A percentile compares a stretch with the other conserved stretches of the same genome.
Conservation (phyloP, 164 flowering plant genomes). For the Hamamelis virginiana region DNA sequence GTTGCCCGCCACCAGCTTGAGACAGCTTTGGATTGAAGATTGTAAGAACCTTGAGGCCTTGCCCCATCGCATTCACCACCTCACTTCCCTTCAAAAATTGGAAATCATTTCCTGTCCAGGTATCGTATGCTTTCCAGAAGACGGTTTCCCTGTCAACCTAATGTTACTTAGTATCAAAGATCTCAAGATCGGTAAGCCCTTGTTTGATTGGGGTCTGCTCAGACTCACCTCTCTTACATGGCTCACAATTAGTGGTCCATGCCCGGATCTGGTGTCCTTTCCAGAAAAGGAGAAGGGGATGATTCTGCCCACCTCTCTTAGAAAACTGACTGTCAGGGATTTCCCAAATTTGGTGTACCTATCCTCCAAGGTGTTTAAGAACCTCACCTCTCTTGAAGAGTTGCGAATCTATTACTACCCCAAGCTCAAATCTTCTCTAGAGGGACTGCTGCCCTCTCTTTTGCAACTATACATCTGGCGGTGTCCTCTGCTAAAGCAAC, state of each 20-base stretch:
- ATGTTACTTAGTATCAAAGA: constrained; percentile 8
- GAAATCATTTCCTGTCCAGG: constrained; percentile 4
- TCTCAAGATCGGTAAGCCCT: constrained; percentile 4
- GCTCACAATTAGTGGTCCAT: constrained; percentile 17
- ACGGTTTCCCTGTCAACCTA: constrained; percentile 14
- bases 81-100: no score
- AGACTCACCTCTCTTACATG: constrained; percentile 15
- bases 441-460: constrained; percentile 11
- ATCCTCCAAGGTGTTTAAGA: constrained; percentile 2
- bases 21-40: background rate
- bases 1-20: constrained; percentile 12
- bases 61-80: constrained; percentile 2
- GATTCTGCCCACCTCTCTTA: background rate
- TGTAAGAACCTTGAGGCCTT: constrained; percentile 15
- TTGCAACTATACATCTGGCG: constrained; percentile 4
- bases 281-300: constrained; percentile 5
- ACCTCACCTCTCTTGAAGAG: constrained; percentile 3
- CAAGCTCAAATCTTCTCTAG: constrained; percentile 11
- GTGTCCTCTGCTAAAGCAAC: no score
- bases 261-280: constrained; percentile 13
- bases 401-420: constrained; percentile 4
- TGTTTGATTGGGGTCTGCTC: constrained; percentile 14
- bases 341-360: constrained; percentile 12
- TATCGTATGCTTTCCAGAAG: constrained; percentile 12
- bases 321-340: background rate